These are phyloP conservation scores for Wickerhamomyces bisporus DNA, from an alignment of 805 yeast species.

Conservation along the genomic window DNA sequence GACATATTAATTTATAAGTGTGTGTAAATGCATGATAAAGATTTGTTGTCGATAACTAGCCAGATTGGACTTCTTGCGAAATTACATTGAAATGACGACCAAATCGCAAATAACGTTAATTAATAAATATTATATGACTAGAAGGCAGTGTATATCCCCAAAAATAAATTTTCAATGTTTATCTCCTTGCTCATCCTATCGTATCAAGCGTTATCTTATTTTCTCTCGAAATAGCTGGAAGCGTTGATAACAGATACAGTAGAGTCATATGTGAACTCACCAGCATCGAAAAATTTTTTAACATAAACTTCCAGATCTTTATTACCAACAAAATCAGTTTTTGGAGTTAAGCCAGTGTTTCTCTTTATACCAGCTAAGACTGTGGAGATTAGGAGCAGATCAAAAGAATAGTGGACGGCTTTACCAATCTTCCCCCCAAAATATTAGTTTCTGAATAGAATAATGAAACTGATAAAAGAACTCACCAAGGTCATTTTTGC, in stretches of 20 bases:
- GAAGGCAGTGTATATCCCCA: too few relatives aligned
- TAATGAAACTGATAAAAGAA: not conserved
- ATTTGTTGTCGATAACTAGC: too few relatives aligned
- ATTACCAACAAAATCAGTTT: conserved; percentile 40
- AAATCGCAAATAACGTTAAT: too few relatives aligned
- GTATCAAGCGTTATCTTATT: conserved; percentile 22
- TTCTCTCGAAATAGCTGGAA: conserved; percentile 69
- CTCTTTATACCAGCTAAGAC: conserved; percentile 69
- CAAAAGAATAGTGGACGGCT: conserved; percentile 52
- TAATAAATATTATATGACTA: too few relatives aligned
- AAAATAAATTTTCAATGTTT: too few relatives aligned
- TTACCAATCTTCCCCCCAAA: conserved; percentile 38
- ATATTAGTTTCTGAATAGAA: not conserved
- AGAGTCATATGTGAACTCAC: conserved; percentile 79
- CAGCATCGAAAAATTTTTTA: conserved; percentile 67
- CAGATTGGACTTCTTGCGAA: too few relatives aligned
- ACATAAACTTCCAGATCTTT: conserved; percentile 46
- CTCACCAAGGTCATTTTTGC: conserved; percentile 5
- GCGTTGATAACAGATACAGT: conserved; percentile 64
- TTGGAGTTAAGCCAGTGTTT: conserved; percentile 63
- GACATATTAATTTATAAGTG: too few relatives aligned
- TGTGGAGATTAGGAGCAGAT: conserved; percentile 58
- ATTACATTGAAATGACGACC: too few relatives aligned
- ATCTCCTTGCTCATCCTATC: too few relatives aligned
- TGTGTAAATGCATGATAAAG: too few relatives aligned